Conservation (phyloP, 306 rosid genomes). For the Oemleria cerasiformis region DNA sequence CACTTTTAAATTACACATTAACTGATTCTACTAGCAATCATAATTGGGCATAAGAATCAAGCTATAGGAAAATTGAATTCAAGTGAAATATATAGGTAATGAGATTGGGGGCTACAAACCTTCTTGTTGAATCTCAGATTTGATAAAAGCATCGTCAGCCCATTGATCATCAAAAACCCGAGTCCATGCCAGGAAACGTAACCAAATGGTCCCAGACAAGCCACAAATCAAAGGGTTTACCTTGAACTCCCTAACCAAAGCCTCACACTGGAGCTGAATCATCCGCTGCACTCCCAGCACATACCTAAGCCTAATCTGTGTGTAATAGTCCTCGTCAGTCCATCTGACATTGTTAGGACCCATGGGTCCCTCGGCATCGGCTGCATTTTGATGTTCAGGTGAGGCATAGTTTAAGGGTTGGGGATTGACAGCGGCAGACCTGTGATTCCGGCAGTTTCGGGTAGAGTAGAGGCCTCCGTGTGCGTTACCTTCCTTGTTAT, state of each 20-base stretch:
- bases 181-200: slow-evolving; percentile 63
- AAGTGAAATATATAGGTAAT: neutral
- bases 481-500: slow-evolving; percentile 28
- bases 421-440: slow-evolving; percentile 37
- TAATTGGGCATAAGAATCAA: neutral
- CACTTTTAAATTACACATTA: neutral
- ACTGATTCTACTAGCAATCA: neutral
- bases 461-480: slow-evolving; percentile 49
- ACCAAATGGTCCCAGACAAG: slow-evolving; percentile 70
- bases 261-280: slow-evolving; percentile 80
- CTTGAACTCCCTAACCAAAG: slow-evolving; percentile 66
- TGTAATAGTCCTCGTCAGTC: slow-evolving; percentile 48
- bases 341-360: slow-evolving; percentile 54
- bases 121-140: slow-evolving; percentile 54
- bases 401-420: slow-evolving; percentile 27
- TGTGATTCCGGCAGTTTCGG: slow-evolving; percentile 44
- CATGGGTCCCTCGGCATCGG: slow-evolving; percentile 38
- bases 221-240: slow-evolving; percentile 81
- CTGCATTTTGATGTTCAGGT: slow-evolving; percentile 25
- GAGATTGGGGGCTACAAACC: slow-evolving; percentile 31
- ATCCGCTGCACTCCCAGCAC: slow-evolving; percentile 73
- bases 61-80: neutral
- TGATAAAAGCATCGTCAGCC: too few species aligned
- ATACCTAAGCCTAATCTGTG: slow-evolving; percentile 61
- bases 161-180: slow-evolving; percentile 62